These are phyloP conservation scores for Cadophora gregata DNA, from an alignment of 2,329 filamentous ascomycete genomes.

Conservation along the genomic window DNA sequence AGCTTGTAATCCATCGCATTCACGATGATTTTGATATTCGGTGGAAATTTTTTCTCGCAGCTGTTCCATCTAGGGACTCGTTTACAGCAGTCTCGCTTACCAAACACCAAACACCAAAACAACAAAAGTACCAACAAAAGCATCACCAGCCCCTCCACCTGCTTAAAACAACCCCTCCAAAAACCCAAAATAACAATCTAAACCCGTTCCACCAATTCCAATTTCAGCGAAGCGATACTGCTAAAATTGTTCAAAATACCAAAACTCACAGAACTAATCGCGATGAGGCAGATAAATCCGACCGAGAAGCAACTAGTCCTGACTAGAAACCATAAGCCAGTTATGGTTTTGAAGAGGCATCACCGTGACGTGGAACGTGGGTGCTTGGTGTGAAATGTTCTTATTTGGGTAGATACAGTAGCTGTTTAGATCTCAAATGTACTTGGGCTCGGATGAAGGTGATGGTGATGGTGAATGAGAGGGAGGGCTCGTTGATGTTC, in stretches of 20 bases:
- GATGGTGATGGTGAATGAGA: neutral
- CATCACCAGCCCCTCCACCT: too few relatives aligned
- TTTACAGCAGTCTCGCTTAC: too few relatives aligned
- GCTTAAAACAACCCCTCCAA: too few relatives aligned
- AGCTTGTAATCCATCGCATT: too few relatives aligned
- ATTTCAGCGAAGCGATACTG: too few relatives aligned
- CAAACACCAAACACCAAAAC: too few relatives aligned
- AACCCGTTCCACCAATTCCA: too few relatives aligned
- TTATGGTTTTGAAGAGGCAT: slow-evolving; percentile 2
- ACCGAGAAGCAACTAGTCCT: neutral
- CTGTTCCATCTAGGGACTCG: too few relatives aligned
- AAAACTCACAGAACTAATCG: neutral
- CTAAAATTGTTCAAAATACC: neutral
- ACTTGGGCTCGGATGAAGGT: neutral
- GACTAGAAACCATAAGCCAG: neutral
- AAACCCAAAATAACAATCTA: too few relatives aligned
- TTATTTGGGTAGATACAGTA: neutral
- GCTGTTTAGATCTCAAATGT: neutral
- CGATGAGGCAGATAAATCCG: slow-evolving; percentile 1
- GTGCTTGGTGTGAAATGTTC: neutral
- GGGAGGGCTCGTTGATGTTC: neutral
- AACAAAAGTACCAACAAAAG: too few relatives aligned
- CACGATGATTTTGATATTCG: too few relatives aligned
- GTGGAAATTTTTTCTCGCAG: too few relatives aligned
- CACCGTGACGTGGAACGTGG: neutral